Conservation (phyloP, 805 yeast genomes). For the Barnettozyma salicaria region DNA sequence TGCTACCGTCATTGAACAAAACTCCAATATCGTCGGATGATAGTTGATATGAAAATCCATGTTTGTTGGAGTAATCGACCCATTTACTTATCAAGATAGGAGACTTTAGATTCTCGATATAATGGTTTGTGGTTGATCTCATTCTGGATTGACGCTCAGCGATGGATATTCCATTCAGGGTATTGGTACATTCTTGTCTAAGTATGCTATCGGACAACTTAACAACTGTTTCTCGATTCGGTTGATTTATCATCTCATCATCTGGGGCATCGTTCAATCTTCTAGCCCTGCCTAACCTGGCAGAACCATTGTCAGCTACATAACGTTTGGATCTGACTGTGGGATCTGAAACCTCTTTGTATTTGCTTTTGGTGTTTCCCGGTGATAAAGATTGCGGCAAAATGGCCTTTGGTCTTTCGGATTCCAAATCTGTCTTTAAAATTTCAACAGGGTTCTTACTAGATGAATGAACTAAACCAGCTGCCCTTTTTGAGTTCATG, state of each 20-base stretch:
- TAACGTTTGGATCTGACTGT: constrained; percentile 20
- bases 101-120: constrained; percentile 27
- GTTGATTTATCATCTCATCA: constrained; percentile 12
- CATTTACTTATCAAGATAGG: constrained; percentile 84
- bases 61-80: constrained; percentile 96
- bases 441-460: constrained; percentile 62
- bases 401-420: constrained; percentile 60
- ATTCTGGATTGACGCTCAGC: constrained; percentile 41
- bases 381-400: constrained; percentile 91
- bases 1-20: constrained; percentile 76
- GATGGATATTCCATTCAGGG: constrained; percentile 39
- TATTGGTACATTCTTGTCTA: constrained; percentile 40
- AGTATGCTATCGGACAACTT: constrained; percentile 28
- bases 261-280: constrained; percentile 31
- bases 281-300: constrained; percentile 31
- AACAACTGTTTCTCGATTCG: neutral
- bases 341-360: constrained; percentile 48
- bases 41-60: constrained; percentile 90
- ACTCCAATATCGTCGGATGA: constrained; percentile 90
- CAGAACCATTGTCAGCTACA: constrained; percentile 28
- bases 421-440: constrained; percentile 59
- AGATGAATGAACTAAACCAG: constrained; percentile 50
- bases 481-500: constrained; percentile 53
- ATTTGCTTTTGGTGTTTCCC: constrained; percentile 82
- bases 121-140: constrained; percentile 21